Conservation (phyloP, 2,329 filamentous ascomycete species). For the Cladosporium cucumerinum region DNA sequence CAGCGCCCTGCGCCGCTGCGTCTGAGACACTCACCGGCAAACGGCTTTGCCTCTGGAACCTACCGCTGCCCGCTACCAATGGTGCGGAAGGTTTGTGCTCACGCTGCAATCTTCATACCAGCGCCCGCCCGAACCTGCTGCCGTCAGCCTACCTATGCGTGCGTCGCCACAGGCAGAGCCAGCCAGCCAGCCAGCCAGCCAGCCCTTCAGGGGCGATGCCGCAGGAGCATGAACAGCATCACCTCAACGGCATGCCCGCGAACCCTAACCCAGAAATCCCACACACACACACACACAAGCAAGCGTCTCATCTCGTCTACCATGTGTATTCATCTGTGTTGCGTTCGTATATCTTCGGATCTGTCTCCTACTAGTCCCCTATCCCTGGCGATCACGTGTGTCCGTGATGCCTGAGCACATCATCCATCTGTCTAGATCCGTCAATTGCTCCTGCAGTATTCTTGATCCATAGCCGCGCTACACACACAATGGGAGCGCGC, state of each 20-base stretch:
- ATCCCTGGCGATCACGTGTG: conserved; percentile 1
- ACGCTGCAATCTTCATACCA: conserved; percentile 11
- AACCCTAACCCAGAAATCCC: not conserved
- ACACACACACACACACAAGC: not conserved
- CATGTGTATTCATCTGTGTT: not conserved
- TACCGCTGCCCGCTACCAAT: conserved; percentile 6
- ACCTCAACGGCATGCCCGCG: conserved; percentile 1
- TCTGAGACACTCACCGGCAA: conserved; percentile 9
- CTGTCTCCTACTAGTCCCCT: not conserved
- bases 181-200: not conserved
- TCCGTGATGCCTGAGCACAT: not conserved
- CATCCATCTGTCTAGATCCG: not conserved
- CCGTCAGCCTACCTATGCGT: not conserved
- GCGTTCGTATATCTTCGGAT: not conserved
- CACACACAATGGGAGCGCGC: not conserved
- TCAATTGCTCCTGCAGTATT: not conserved
- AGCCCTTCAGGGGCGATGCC: not conserved
- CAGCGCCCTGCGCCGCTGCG: not conserved
- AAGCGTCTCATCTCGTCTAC: not conserved
- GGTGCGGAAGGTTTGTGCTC: conserved; percentile 8
- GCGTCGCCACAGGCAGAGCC: not conserved
- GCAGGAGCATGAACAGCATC: not conserved
- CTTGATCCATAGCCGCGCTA: not conserved
- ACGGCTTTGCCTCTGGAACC: conserved; percentile 7
- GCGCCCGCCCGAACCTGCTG: conserved; percentile 3